Evolutionary conservation across 169 alveolate genomes (phyloP), one percentile per base, ranked within the genome.

Genomic region (Blepharisma undulans): DNA sequence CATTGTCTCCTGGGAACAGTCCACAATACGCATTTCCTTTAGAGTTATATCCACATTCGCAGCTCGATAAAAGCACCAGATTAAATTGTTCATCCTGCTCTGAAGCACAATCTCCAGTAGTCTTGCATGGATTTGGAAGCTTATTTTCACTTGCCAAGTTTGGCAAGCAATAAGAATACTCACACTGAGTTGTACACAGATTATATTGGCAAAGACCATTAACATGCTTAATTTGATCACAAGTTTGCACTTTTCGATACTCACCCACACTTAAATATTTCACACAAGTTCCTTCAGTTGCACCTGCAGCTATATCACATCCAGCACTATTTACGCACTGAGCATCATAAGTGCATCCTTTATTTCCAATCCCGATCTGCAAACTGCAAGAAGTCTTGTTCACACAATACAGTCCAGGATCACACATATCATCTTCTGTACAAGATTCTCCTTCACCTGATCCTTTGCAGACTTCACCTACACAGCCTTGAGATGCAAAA

Each of bases 401-500:
- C 12, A 18, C 76, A 82, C 89, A 82, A 19, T 33, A 25, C 32
- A 82, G 76, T 21, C 76, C 76, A 33, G 89, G 89, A 8, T 82
- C 60, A 60, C 89, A 82, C 48, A 32, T 72, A 4, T 22, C 89
- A 36, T 22, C 10, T 18, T 2, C n/a, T 22, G 2, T 1, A 10
- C 89, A 82, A n/a, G 25, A 32, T 59, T 19, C 27, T 74, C 80
- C 80, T 48, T 48, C 66, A 48, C 21, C 3, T 48, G 66, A 48
- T 12, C 66, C 66, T 48, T 48, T 48, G 34, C 25, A 78, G 29
- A 21, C 34, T 6, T 14, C 61, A 12, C 29, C 86, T 29, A 78
- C 29, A 32, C 86, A 78, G 25, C 25, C 34, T 21, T 78, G 29
- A 4, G 29, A 4, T 5, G 60, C 60, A 78, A 14, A 78, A 29